Evolutionary conservation across 2,329 filamentous ascomycete species (phyloP).

Genomic region (Dactylonectria estremocensis): DNA sequence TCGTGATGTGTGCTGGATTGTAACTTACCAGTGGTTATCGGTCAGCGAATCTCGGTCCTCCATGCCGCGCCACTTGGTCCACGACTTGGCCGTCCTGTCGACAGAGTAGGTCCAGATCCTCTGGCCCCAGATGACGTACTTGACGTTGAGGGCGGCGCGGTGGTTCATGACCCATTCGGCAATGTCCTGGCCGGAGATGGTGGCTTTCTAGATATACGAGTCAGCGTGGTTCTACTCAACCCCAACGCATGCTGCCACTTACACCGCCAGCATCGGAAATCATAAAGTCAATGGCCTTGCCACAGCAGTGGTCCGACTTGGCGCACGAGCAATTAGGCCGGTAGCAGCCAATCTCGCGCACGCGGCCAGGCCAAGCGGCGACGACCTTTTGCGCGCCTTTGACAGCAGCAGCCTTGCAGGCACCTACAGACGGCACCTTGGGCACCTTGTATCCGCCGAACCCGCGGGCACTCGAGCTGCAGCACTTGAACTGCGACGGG

Average conservation of each 20-base stretch:
- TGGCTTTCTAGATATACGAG: conserved; percentile 49
- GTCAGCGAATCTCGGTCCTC: conserved; percentile 59
- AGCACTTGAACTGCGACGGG: conserved; percentile 58
- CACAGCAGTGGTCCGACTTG: conserved; percentile 56
- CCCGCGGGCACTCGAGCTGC: conserved; percentile 49
- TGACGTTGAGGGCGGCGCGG: conserved; percentile 57
- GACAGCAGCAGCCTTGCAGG: conserved; percentile 56
- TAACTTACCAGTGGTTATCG: conserved; percentile 60
- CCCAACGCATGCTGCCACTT: conserved; percentile 37
- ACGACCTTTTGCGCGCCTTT: conserved; percentile 54
- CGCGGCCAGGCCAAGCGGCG: conserved; percentile 53
- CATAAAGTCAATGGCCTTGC: conserved; percentile 57
- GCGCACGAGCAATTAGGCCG: conserved; percentile 48
- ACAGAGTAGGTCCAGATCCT: conserved; percentile 60
- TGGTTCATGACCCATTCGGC: conserved; percentile 67
- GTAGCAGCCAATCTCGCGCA: conserved; percentile 28
- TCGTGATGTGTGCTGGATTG: accelerated
- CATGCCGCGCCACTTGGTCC: conserved; percentile 60
- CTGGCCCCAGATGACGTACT: conserved; percentile 67
- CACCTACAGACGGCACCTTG: conserved; percentile 52
- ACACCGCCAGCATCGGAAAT: conserved; percentile 56
- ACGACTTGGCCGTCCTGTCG: conserved; percentile 55
- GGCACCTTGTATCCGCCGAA: conserved; percentile 56
- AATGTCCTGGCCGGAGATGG: conserved; percentile 58
- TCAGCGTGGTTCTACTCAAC: not conserved